phyloP scores from a whole-genome alignment of 139 green algal genomes.

The Picochlorum sp. region DNA sequence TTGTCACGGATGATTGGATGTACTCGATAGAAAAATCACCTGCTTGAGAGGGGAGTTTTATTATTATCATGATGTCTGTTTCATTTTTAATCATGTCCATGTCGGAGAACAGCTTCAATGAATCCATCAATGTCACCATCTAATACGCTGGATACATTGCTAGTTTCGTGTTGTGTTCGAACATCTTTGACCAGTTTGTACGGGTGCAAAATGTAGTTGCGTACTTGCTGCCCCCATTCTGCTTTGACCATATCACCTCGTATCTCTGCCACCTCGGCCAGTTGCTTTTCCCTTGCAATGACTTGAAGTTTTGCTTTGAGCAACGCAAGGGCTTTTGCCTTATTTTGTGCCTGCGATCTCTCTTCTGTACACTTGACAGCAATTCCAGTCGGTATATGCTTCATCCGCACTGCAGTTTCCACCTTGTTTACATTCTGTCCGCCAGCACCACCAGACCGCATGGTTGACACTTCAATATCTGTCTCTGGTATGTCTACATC shows the following conservation, averaged over 20 bases:
- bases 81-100: slow-evolving; percentile 1
- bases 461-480: slow-evolving; percentile 85
- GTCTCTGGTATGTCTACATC: slow-evolving; percentile 54
- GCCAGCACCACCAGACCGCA: slow-evolving; percentile 63
- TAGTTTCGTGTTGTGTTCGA: slow-evolving; percentile 60
- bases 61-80: no score
- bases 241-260: slow-evolving; percentile 83
- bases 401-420: slow-evolving; percentile 79
- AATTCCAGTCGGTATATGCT: slow-evolving; percentile 82
- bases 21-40: slow-evolving; percentile 4
- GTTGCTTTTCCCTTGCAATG: slow-evolving; percentile 74
- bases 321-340: slow-evolving; percentile 45
- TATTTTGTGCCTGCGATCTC: slow-evolving; percentile 55
- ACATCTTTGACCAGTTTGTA: slow-evolving; percentile 96
- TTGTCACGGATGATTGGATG: slow-evolving; percentile 13
- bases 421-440: slow-evolving; percentile 99
- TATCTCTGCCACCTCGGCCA: slow-evolving; percentile 69
- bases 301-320: slow-evolving; percentile 77
- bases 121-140: slow-evolving; percentile 57
- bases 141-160: slow-evolving; percentile 56
- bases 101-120: background rate
- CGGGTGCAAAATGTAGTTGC: slow-evolving; percentile 96
- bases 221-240: slow-evolving; percentile 94
- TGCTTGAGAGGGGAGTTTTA: background rate
- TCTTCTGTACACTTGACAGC: slow-evolving; percentile 75